Evolutionary conservation across 202 grass and related monocot species (phyloP).

Genomic region (Zoysia matrella): DNA sequence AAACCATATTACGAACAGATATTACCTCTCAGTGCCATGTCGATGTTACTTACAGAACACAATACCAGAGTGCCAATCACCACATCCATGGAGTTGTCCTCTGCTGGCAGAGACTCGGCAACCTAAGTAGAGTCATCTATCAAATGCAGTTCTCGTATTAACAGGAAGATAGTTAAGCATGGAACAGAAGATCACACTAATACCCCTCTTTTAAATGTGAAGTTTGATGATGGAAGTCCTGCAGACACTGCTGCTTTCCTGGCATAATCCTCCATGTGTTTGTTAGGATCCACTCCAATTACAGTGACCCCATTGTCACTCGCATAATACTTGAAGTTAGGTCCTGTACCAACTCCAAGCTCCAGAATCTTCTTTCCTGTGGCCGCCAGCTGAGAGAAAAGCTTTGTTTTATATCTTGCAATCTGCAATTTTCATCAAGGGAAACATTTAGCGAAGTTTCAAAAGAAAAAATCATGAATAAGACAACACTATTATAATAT

Average conservation of each 20-base stretch:
- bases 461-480: neutral
- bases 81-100: conserved; percentile 77
- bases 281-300: conserved; percentile 83
- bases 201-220: conserved; percentile 87
- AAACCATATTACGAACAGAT: neutral
- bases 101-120: conserved; percentile 69
- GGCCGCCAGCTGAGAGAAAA: conserved; percentile 61
- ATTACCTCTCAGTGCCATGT: conserved; percentile 65
- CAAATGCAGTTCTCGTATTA: conserved; percentile 4
- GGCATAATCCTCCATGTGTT: conserved; percentile 85
- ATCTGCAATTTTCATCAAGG: conserved; percentile 69
- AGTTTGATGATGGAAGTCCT: conserved; percentile 59
- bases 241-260: conserved; percentile 60
- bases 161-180: neutral
- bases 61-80: conserved; percentile 85
- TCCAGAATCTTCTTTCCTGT: conserved; percentile 63
- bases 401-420: conserved; percentile 71
- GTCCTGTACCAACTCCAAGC: conserved; percentile 79
- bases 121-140: conserved; percentile 56
- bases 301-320: conserved; percentile 39
- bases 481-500: neutral
- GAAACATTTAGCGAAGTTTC: conserved; percentile 1
- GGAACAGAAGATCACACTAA: conserved; percentile 3
- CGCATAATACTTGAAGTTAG: conserved; percentile 90
- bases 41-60: conserved; percentile 71